Percentiles rank a stretch among this genome's conserved stretches.
Evolutionary conservation across 1,139 yeast species (phyloP).

Genomic region (Tardiomyces depauwii): DNA sequence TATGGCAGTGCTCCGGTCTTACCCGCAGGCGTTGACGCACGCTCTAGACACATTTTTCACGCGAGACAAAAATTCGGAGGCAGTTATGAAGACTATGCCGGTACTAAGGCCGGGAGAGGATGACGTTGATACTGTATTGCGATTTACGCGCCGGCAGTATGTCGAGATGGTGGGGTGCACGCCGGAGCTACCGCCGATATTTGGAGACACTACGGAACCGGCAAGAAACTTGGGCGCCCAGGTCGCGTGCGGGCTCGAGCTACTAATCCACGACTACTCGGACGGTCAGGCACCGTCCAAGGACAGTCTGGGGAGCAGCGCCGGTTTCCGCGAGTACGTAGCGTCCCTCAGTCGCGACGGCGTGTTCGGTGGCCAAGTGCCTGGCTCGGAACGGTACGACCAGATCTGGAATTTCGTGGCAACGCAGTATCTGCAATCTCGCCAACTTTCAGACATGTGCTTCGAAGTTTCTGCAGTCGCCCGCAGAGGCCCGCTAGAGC

Average conservation of each 20-base stretch:
- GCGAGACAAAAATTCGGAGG: background rate
- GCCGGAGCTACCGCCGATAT: background rate
- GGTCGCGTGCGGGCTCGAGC: background rate
- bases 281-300: background rate
- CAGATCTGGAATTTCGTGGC: background rate
- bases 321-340: background rate
- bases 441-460: background rate
- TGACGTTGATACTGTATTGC: background rate
- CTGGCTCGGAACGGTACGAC: background rate
- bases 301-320: background rate
- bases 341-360: background rate
- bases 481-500: background rate
- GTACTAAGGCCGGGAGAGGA: background rate
- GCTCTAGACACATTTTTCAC: background rate
- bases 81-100: background rate
- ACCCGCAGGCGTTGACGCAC: background rate
- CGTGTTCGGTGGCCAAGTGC: background rate
- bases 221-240: background rate
- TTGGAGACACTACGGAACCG: background rate
- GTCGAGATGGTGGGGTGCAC: background rate
- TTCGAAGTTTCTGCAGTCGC: background rate
- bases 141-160: background rate
- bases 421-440: background rate
- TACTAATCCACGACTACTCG: background rate
- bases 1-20: background rate